Percentiles rank a stretch among this genome's conserved stretches.
phyloP scores from a whole-genome alignment of 352 stramenopile genomes.

The Phytophthora ohioensis region DNA sequence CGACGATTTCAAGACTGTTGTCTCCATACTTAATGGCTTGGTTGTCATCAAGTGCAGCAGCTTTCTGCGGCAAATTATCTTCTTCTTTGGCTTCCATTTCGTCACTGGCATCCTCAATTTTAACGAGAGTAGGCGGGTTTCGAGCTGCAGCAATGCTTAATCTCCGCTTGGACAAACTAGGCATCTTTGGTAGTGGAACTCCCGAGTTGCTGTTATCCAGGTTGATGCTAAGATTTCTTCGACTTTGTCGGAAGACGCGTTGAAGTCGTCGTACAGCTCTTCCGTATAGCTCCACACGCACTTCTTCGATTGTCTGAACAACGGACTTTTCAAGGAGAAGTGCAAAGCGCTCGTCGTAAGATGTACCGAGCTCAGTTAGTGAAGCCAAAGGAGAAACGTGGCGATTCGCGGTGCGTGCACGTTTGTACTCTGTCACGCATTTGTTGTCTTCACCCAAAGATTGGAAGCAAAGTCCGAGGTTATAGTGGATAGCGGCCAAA shows the following conservation, averaged over 20 bases:
- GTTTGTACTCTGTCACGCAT: slow-evolving; percentile 73
- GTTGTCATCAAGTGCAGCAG: slow-evolving; percentile 8
- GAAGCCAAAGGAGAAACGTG: slow-evolving; percentile 56
- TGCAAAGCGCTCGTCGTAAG: slow-evolving; percentile 59
- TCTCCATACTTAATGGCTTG: slow-evolving; percentile 18
- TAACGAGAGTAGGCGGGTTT: slow-evolving; percentile 25
- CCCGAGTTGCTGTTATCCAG: slow-evolving; percentile 7
- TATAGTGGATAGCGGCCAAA: slow-evolving; percentile 61
- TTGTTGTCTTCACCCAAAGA: slow-evolving; percentile 56
- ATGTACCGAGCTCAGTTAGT: slow-evolving; percentile 48
- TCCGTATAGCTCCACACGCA: slow-evolving; percentile 69
- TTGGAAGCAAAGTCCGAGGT: slow-evolving; percentile 67
- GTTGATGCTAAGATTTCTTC: slow-evolving; percentile 26
- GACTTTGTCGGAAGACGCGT: slow-evolving; percentile 64
- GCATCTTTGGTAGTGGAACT: slow-evolving; percentile 26
- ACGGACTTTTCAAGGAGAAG: slow-evolving; percentile 59
- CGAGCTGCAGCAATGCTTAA: slow-evolving; percentile 17
- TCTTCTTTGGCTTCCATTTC: slow-evolving; percentile 12
- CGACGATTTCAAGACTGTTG: slow-evolving; percentile 9
- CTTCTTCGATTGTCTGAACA: slow-evolving; percentile 59
- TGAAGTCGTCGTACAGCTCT: slow-evolving; percentile 66
- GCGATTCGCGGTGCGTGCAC: slow-evolving; percentile 69
- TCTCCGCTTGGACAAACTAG: slow-evolving; percentile 28
- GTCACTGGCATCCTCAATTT: slow-evolving; percentile 22
- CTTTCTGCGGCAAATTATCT: slow-evolving; percentile 15